These are phyloP conservation scores for Aspergillus eucalypticola DNA, from an alignment of 2,329 filamentous ascomycete species.

Conservation along the genomic window DNA sequence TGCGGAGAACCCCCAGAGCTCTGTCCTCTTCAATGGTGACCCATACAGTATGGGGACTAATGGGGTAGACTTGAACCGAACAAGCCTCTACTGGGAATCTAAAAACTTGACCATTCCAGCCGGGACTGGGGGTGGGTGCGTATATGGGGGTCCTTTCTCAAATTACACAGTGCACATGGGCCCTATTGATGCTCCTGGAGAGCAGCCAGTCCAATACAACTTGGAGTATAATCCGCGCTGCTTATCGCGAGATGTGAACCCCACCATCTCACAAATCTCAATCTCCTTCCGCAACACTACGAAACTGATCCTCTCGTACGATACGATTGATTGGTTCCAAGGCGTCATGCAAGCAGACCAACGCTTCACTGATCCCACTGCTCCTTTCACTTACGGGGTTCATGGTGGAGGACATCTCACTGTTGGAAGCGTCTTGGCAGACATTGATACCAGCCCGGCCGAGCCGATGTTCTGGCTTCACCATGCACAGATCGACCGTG, in stretches of 20 bases:
- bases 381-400: not conserved
- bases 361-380: not conserved
- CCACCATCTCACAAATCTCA: not conserved
- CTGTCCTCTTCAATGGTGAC: constrained; percentile 9
- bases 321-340: constrained; percentile 9
- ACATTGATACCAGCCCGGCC: constrained; percentile 7
- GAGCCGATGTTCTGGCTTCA: constrained; percentile 16
- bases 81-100: not conserved
- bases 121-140: constrained; percentile 9
- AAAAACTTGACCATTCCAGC: not conserved
- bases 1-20: not conserved
- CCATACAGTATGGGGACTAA: constrained; percentile 3
- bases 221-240: constrained; percentile 13
- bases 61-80: not conserved
- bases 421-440: constrained; percentile 5
- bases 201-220: not conserved
- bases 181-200: not conserved
- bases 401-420: constrained; percentile 8
- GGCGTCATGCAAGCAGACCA: constrained; percentile 5
- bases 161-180: constrained; percentile 11
- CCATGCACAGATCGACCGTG: constrained; percentile 14
- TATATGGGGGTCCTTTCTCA: constrained; percentile 9
- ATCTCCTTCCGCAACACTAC: not conserved
- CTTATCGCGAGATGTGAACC: constrained; percentile 7
- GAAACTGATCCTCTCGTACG: constrained; percentile 6